Percentiles rank a stretch among this genome's conserved stretches.
Evolutionary conservation across 2,329 filamentous ascomycete genomes (phyloP).

Genomic region (Pseudogymnoascus sp.): DNA sequence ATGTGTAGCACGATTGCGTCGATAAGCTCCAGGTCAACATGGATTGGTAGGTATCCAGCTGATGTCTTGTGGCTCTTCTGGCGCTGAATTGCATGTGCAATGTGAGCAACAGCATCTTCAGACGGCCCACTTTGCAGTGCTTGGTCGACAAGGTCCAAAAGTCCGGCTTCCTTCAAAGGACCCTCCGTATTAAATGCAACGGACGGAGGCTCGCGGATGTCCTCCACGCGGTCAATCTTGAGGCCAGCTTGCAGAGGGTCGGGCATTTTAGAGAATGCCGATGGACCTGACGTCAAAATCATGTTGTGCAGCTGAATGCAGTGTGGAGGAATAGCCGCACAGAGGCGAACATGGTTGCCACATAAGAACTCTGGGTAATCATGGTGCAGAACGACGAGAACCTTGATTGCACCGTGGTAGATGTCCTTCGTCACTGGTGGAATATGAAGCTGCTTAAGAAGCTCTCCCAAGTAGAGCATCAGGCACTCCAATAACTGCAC

Average conservation of each 20-base stretch:
- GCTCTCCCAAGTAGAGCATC: constrained; percentile 66
- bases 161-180: constrained; percentile 44
- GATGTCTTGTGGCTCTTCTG: constrained; percentile 49
- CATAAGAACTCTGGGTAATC: constrained; percentile 92
- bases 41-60: constrained; percentile 58
- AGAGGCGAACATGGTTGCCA: constrained; percentile 76
- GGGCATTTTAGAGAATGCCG: constrained; percentile 57
- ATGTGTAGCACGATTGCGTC: constrained; percentile 80
- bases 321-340: constrained; percentile 71
- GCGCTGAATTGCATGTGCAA: constrained; percentile 64
- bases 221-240: constrained; percentile 69
- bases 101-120: constrained; percentile 65
- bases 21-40: constrained; percentile 62
- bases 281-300: constrained; percentile 72
- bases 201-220: constrained; percentile 59
- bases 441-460: constrained; percentile 66
- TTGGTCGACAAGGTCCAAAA: constrained; percentile 52
- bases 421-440: constrained; percentile 67
- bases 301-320: constrained; percentile 85
- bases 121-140: constrained; percentile 53
- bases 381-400: constrained; percentile 79
- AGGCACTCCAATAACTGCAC: constrained; percentile 65
- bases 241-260: constrained; percentile 66
- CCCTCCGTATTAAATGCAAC: constrained; percentile 54
- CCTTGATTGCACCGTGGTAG: constrained; percentile 74